Base-by-base conservation (phyloP, 108 stramenopile species). In the Stephanodiscus minutulus region DNA sequence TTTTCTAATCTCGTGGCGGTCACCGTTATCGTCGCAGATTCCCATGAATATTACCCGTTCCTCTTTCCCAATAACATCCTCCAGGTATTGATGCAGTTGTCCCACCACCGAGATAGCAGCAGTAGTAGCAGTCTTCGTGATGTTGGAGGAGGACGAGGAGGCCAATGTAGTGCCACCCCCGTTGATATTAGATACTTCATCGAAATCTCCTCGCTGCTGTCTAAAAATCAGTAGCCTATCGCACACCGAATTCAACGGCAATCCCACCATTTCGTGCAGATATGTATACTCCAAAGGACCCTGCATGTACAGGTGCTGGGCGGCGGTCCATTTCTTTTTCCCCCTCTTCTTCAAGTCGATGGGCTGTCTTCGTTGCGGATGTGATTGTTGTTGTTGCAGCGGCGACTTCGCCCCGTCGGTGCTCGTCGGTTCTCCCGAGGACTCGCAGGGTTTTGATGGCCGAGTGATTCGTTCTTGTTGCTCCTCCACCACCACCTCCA, bases 161-260 rank as follows among this genome's bases (percentile, higher is more conserved):
- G n/a, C 31, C 31, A 33, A 33, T 33, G 5, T 4, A 5, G 31
- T 33, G 31, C 31, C 5, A 33, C 66, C 68, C 25, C 56, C 68
- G 7, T 82, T 31, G 57, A 29, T 27, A 11, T 68, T 46, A 24
- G 33, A 67, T 41, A 47, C 67, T 58, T 44, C 70, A 68, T 13
- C 62, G 61, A 28, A 22, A 29, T 63, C 27, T 13, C 35, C 36
- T 20, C 41, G 48, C 48, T 60, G 60, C 28, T 56, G 55, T 17
- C 17, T 7, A 27, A 56, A 24, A 13, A 47, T 50, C 35, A 75
- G 41, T 49, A 86, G 43, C 47, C 88, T 83, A 63, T 89, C 87
- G 35, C 84, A 85, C 36, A 89, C 68, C 48, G 78, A 76, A 64
- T 90, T 85, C 77, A 92, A 65, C 18, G 91, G 88, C 49, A 85